phyloP scores from a whole-genome alignment of 2,329 filamentous ascomycete species.

The Aspergillus sojae region DNA sequence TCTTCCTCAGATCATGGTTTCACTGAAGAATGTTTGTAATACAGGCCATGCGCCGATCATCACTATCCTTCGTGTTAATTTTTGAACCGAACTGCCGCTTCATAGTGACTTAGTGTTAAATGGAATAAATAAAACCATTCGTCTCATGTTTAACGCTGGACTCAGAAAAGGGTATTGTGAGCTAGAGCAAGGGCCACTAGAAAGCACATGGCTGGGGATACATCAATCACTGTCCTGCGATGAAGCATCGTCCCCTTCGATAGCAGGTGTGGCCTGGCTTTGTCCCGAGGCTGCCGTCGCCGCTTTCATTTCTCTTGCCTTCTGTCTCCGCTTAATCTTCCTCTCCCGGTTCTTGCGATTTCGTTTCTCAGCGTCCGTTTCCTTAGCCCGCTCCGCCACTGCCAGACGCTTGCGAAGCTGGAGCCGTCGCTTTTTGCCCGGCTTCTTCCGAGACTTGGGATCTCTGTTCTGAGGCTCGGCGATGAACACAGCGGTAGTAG shows the following conservation, averaged over 20 bases:
- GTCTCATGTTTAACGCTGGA: background rate
- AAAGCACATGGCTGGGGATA: background rate
- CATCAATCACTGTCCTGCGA: conserved; percentile 17
- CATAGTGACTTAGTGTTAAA: background rate
- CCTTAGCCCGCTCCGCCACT: conserved; percentile 34
- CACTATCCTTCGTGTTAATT: background rate
- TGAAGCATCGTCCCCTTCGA: conserved; percentile 22
- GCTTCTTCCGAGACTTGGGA: conserved; percentile 41
- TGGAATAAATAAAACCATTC: background rate
- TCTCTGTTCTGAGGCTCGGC: conserved; percentile 25
- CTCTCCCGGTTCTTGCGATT: conserved; percentile 43
- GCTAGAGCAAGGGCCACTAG: background rate
- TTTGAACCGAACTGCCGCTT: background rate
- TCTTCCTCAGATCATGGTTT: conserved; percentile 7
- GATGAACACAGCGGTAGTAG: conserved; percentile 23
- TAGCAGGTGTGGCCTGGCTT: conserved; percentile 19
- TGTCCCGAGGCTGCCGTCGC: conserved; percentile 23
- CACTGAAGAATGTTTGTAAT: conserved; percentile 5
- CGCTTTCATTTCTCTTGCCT: conserved; percentile 40
- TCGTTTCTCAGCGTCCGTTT: conserved; percentile 41
- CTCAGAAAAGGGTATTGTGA: conserved; percentile 13
- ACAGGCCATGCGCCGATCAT: background rate
- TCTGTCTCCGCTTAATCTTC: conserved; percentile 43
- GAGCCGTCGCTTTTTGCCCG: conserved; percentile 47
- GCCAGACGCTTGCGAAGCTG: conserved; percentile 40